Base-by-base conservation (phyloP, 768 basidiomycete genomes). In the Boletus sp. region DNA sequence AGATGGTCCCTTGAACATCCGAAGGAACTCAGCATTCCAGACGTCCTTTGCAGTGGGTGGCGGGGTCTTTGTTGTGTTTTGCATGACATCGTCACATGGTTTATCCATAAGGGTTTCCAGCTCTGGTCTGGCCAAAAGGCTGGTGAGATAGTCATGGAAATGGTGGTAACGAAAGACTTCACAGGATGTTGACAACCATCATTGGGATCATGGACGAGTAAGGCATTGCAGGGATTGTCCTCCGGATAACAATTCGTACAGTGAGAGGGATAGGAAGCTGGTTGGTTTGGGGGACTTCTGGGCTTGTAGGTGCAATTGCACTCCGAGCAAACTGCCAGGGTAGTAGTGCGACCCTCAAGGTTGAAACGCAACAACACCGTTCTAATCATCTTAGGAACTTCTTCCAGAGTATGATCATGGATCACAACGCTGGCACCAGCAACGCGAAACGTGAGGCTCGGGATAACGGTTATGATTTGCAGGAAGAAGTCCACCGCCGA, bases 91-190 rank as follows among this genome's bases (percentile, higher is more conserved):
- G 18, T 60, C 41, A 10, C 51, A 62, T 9, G 33, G 46, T 20
- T 18, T 30, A 24, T 64, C 55, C 56, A 68, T 57, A 4, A 57
- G 29, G 9, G 4, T 14, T 15, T 59, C 56, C 0, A 67, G 24
- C 1, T 58, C 57, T 4, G 39, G 60, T 7, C 44, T 10, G 1
- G 35, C 33, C 6, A 63, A 32, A 10, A 50, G 24, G 20, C 48
- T 12, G 20, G 48, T 33, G 3, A 50, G 18, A 24, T 50, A 50
- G 20, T 50, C 20, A 8, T 50, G 48, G 48, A 50, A 50, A 6
- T 50, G 48, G 24, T 50, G 48, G 20, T 50, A 50, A 50, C 18
- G 1, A 37, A 50, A 7, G 36, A 20, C 15, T 50, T 50, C 5
- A 37, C 17, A 3, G 48, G 48, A 28, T 3, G 14, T 7, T 18